Conservation (phyloP, 1,284 basidiomycete species). For the Phenoliferia sp. region DNA sequence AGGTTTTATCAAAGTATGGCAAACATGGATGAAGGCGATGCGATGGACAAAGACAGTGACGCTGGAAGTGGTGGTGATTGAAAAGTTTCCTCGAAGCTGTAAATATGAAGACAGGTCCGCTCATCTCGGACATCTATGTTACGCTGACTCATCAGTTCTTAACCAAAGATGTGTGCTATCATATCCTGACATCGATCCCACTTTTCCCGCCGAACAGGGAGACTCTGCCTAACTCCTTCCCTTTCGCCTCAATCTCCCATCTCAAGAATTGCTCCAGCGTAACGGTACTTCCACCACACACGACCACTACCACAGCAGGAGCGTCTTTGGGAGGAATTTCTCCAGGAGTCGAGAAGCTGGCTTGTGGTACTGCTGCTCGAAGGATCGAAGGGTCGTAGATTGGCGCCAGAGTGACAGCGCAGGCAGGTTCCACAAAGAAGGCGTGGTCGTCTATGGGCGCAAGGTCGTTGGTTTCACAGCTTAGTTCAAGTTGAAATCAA, state of each 20-base stretch:
- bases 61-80: no score
- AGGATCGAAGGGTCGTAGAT: constrained; percentile 31
- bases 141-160: no score
- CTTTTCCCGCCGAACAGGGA: background rate
- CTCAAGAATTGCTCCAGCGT: background rate
- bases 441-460: constrained; percentile 29
- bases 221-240: background rate
- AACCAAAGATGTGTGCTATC: no score
- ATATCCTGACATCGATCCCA: no score
- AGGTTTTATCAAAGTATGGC: background rate
- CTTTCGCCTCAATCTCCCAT: background rate
- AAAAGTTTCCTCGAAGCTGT: no score
- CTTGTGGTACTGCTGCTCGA: constrained; percentile 4
- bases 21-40: background rate
- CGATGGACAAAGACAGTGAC: background rate
- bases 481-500: no score
- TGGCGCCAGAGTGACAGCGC: constrained; percentile 32
- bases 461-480: no score
- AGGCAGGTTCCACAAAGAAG: constrained; percentile 37
- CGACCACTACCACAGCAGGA: constrained; percentile 35
- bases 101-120: no score
- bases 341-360: background rate
- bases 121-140: no score
- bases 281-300: constrained; percentile 35
- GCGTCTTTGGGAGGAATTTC: background rate